Evolutionary conservation across 1,284 basidiomycete genomes (phyloP).

Genomic region (Irpex sp.): DNA sequence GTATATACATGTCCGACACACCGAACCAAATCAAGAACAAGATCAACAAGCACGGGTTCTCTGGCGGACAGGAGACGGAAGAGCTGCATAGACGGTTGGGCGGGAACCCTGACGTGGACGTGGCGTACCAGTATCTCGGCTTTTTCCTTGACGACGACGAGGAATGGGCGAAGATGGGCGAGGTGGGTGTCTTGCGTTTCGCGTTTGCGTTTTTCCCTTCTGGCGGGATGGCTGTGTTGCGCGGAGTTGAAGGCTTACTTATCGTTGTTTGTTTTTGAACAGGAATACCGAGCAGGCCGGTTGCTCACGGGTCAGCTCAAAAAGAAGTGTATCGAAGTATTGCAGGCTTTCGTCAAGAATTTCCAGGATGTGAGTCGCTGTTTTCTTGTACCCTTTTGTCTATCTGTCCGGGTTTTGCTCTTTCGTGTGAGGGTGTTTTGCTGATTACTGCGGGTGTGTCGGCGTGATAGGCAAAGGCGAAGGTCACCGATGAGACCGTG

Average conservation of each 20-base stretch:
- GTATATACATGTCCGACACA: conserved; percentile 96
- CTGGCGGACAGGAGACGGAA: conserved; percentile 87
- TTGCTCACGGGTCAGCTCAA: conserved; percentile 94
- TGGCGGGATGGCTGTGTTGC: conserved; percentile 1
- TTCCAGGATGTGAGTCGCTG: conserved; percentile 80
- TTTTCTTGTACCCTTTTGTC: background rate
- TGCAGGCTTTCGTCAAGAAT: conserved; percentile 82
- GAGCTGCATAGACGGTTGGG: conserved; percentile 90
- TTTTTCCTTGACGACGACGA: conserved; percentile 97
- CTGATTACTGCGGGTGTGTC: background rate
- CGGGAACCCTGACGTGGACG: conserved; percentile 94
- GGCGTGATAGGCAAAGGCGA: conserved; percentile 64
- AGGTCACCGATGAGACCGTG: conserved; percentile 79
- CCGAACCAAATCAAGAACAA: conserved; percentile 97
- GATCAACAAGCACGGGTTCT: conserved; percentile 91
- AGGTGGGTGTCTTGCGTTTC: conserved; percentile 44
- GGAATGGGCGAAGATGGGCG: conserved; percentile 74
- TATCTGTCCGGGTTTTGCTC: no score
- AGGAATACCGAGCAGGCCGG: conserved; percentile 91
- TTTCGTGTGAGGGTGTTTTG: no score
- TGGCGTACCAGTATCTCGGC: conserved; percentile 93
- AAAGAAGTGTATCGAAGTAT: conserved; percentile 78
- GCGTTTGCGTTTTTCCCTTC: background rate
- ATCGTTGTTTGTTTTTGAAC: background rate
- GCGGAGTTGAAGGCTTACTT: background rate